Conservation (phyloP, 441 rosid genomes). For the Adansonia grandidieri region DNA sequence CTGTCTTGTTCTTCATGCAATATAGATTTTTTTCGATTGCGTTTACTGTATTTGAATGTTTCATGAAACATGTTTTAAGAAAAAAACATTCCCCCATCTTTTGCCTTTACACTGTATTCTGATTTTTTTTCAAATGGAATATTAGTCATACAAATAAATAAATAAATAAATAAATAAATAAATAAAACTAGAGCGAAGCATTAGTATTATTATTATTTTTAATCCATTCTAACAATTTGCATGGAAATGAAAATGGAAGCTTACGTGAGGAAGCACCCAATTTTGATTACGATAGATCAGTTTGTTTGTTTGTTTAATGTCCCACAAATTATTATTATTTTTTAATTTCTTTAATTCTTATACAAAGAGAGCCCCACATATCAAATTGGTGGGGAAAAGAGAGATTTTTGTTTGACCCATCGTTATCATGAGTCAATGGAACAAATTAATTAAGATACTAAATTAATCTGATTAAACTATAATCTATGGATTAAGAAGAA, state of each 20-base stretch:
- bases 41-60: background rate
- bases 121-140: background rate
- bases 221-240: background rate
- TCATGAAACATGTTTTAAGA: background rate
- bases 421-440: background rate
- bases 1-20: conserved; percentile 35
- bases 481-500: conserved; percentile 1
- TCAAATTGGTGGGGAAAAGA: conserved; percentile 11
- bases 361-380: background rate
- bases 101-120: background rate
- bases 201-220: background rate
- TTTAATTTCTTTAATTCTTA: background rate
- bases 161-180: background rate
- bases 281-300: conserved; percentile 17
- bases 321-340: background rate
- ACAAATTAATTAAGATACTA: background rate
- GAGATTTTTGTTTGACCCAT: conserved; percentile 20
- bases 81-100: background rate
- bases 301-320: conserved; percentile 2
- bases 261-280: conserved; percentile 40
- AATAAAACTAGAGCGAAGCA: background rate
- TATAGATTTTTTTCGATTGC: background rate
- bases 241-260: conserved; percentile 34
- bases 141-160: background rate
- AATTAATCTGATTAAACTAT: background rate